phyloP scores from a whole-genome alignment of 1,284 basidiomycete genomes.

The Moesziomyces parantarcticus region DNA sequence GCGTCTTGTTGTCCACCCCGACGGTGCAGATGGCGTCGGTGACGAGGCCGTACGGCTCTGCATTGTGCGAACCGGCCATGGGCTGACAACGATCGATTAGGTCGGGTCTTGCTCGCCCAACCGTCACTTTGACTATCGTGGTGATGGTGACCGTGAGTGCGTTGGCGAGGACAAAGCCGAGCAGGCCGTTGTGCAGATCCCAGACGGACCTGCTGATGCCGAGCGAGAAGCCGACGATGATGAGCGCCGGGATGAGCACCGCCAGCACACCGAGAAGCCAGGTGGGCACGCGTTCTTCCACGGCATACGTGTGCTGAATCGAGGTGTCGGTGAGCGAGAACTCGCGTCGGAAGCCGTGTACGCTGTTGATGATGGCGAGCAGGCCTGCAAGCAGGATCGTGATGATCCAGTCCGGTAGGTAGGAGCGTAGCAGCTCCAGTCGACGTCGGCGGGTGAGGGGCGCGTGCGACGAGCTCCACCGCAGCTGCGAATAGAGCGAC shows the following conservation, averaged over 20 bases:
- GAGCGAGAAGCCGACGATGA: slow-evolving; percentile 76
- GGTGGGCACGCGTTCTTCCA: slow-evolving; percentile 85
- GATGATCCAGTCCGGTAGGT: slow-evolving; percentile 63
- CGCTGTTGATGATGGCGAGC: slow-evolving; percentile 75
- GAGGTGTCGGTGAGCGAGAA: slow-evolving; percentile 71
- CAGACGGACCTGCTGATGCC: slow-evolving; percentile 81
- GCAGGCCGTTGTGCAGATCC: slow-evolving; percentile 84
- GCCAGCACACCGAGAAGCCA: slow-evolving; percentile 64
- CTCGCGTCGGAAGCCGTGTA: slow-evolving; percentile 81
- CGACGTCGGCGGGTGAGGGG: slow-evolving; percentile 27
- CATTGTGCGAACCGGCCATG: slow-evolving; percentile 74
- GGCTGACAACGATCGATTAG: slow-evolving; percentile 80
- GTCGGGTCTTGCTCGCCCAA: slow-evolving; percentile 82
- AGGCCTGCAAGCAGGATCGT: slow-evolving; percentile 70
- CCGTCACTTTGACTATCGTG: slow-evolving; percentile 80
- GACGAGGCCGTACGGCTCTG: slow-evolving; percentile 75
- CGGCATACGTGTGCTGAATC: slow-evolving; percentile 77
- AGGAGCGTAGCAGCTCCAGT: slow-evolving; percentile 33
- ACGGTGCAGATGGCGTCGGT: slow-evolving; percentile 81
- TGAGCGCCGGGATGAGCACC: slow-evolving; percentile 70
- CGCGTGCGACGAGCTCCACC: slow-evolving; percentile 22
- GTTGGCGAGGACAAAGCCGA: slow-evolving; percentile 80
- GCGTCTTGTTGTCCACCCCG: slow-evolving; percentile 10
- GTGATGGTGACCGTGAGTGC: slow-evolving; percentile 83
- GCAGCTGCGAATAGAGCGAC: slow-evolving; percentile 38